Evolutionary conservation across 352 stramenopile species (phyloP).

Genomic region (Phytophthora pluvialis): DNA sequence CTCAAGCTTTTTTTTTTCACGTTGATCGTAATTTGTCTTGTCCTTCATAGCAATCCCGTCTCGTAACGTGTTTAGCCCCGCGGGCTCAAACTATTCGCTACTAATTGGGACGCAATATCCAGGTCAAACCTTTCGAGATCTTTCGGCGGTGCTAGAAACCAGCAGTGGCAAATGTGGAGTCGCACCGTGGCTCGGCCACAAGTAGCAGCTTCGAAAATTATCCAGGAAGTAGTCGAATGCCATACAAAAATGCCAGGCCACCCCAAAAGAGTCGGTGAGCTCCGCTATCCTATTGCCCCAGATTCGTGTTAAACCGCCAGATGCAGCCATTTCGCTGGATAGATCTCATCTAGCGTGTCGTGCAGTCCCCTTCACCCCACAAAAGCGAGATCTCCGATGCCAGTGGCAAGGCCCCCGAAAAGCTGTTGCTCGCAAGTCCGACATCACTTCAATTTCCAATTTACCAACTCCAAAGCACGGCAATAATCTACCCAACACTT

Average conservation of each 20-base stretch:
- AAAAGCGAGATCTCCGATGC: conserved; percentile 19
- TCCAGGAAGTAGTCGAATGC: background rate
- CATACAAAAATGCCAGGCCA: background rate
- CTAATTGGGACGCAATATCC: background rate
- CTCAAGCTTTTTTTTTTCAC: no score
- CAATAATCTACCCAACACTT: background rate
- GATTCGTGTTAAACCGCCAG: conserved; percentile 19
- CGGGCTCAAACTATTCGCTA: background rate
- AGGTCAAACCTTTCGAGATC: background rate
- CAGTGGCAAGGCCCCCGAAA: no score
- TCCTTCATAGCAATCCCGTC: no score
- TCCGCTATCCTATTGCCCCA: background rate
- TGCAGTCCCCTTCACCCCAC: conserved; percentile 4
- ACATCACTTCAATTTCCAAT: conserved; percentile 17
- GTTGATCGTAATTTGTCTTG: no score
- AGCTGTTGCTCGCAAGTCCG: background rate
- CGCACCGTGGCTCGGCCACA: conserved; percentile 4
- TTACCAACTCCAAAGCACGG: conserved; percentile 1
- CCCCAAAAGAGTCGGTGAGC: conserved; percentile 22
- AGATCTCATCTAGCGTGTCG: conserved; percentile 19
- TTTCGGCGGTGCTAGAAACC: conserved; percentile 3
- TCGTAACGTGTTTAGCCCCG: no score
- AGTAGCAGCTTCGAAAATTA: conserved; percentile 11
- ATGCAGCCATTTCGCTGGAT: conserved; percentile 27
- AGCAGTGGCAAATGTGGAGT: conserved; percentile 4